Base-by-base conservation (phyloP, 345 rosid species). In the Populus alba region DNA sequence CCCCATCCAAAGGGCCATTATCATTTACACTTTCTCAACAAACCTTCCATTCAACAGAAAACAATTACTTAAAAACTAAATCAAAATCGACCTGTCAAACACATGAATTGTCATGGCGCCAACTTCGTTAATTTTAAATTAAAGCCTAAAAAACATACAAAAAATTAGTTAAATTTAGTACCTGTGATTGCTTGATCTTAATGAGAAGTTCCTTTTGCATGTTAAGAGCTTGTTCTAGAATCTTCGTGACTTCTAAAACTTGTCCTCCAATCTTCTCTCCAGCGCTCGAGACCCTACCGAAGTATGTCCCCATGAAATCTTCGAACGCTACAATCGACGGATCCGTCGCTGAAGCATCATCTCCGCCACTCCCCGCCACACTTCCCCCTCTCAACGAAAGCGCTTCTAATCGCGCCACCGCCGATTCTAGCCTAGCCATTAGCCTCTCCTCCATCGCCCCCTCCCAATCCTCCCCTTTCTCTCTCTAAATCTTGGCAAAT, bases 191-290 rank as follows among this genome's bases (percentile, higher is more conserved):
- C 86, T 90, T 95, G 82, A 91, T 77, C 69, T 82, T 83, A 77
- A 89, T 59, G 33, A 95, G 94, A 77, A 95, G 92, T 61, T 88
- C 92, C 86, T 86, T 93, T 49, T 92, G 88, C 41, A 83, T 82
- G 31, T 76, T 72, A 77, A 92, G 92, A 23, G 98, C 99, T 74
- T 92, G 88, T 12, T 78, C 84, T 31, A 95, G 76, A 70, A 95
- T 43, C 86, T 88, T 90, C 29, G 96, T 92, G 65, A 83, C 91
- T 51, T 89, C 94, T 66, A 88, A 86, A 79, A 94, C 99, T 83
- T 79, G 89, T 35, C 98, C 99, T 49, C 99, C 97, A 78, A 96
- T 94, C 85, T 90, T 92, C 91, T 89, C 94, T 9, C 98, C 97
- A 33, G 93, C 93, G 25, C 27, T 59, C 31, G 85, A 78, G 82